Percentiles rank a stretch among this genome's conserved stretches.
Evolutionary conservation across 1,284 basidiomycete genomes (phyloP).

Genomic region (Heterobasidion occidentale): DNA sequence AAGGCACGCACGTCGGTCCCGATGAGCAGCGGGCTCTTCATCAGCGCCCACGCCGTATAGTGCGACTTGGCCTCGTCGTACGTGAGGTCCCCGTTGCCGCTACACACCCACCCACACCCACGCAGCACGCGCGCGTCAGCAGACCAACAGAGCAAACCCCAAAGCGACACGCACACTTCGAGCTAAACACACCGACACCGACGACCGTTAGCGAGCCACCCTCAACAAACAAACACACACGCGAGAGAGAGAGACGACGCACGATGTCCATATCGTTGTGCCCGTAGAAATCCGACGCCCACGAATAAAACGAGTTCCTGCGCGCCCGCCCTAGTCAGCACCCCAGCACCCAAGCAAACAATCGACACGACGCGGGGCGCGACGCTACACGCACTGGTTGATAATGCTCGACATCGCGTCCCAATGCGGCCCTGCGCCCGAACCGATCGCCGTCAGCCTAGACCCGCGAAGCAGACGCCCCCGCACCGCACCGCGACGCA

Average conservation of each 20-base stretch:
- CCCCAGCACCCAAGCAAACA: too few relatives aligned
- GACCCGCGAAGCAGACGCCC: neutral
- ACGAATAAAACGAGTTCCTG: constrained; percentile 36
- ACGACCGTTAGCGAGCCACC: neutral
- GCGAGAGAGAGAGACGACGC: too few relatives aligned
- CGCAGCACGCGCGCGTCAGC: too few relatives aligned
- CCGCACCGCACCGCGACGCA: too few relatives aligned
- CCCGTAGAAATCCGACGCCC: constrained; percentile 36
- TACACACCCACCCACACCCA: too few relatives aligned
- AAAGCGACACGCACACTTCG: constrained; percentile 29
- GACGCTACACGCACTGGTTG: constrained; percentile 20
- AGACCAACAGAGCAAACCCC: too few relatives aligned
- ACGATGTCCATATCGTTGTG: constrained; percentile 42
- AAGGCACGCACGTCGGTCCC: constrained; percentile 21
- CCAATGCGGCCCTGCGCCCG: constrained; percentile 26
- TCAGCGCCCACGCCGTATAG: constrained; percentile 40
- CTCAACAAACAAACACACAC: too few relatives aligned
- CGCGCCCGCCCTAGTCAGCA: neutral
- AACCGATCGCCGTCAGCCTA: too few relatives aligned
- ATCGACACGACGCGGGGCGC: too few relatives aligned
- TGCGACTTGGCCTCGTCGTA: constrained; percentile 37
- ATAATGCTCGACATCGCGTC: constrained; percentile 28
- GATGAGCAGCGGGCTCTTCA: constrained; percentile 41
- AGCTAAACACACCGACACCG: too few relatives aligned
- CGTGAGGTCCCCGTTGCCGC: constrained; percentile 34